These are phyloP conservation scores for Glarea lozoyensis DNA, from an alignment of 495 filamentous ascomycete genomes.

Conservation along the genomic window DNA sequence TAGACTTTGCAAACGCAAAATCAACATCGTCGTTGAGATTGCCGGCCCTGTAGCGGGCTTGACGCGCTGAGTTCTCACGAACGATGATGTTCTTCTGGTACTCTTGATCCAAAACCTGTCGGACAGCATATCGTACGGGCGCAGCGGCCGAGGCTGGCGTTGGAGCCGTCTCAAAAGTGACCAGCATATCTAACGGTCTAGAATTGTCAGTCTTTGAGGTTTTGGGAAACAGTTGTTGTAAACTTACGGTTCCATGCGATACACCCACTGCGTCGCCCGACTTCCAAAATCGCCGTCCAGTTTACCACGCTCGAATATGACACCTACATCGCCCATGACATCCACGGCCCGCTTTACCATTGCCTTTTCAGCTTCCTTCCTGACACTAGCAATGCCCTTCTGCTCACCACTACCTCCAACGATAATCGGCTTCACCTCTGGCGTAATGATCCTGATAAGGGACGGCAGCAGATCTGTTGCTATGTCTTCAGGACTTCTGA, in stretches of 20 bases:
- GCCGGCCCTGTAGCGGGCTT: constrained; percentile 41
- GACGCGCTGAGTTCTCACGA: constrained; percentile 48
- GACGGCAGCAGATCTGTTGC: constrained; percentile 78
- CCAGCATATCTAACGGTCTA: constrained; percentile 63
- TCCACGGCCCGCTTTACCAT: constrained; percentile 72
- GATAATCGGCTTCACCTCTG: constrained; percentile 86
- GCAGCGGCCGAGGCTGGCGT: constrained; percentile 28
- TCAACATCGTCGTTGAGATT: constrained; percentile 22
- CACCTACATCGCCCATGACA: constrained; percentile 68
- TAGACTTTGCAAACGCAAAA: constrained; percentile 26
- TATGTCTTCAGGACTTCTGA: constrained; percentile 65
- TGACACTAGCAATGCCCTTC: constrained; percentile 68
- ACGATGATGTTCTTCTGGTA: constrained; percentile 58
- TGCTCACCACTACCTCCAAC: constrained; percentile 61
- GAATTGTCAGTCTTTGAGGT: too few relatives aligned
- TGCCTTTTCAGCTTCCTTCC: constrained; percentile 71
- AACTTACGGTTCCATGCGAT: constrained; percentile 90
- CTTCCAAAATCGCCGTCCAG: constrained; percentile 48
- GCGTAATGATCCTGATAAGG: constrained; percentile 71
- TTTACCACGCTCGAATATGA: constrained; percentile 72
- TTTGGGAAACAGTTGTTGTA: too few relatives aligned
- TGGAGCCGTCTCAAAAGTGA: constrained; percentile 47
- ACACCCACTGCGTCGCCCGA: constrained; percentile 54
- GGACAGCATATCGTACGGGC: constrained; percentile 78
- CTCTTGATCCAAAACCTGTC: constrained; percentile 88